A percentile compares a stretch with the other conserved stretches of the same genome.
Conservation (phyloP, 192 early-diverging fungal species). For the Coemansia sp. region DNA sequence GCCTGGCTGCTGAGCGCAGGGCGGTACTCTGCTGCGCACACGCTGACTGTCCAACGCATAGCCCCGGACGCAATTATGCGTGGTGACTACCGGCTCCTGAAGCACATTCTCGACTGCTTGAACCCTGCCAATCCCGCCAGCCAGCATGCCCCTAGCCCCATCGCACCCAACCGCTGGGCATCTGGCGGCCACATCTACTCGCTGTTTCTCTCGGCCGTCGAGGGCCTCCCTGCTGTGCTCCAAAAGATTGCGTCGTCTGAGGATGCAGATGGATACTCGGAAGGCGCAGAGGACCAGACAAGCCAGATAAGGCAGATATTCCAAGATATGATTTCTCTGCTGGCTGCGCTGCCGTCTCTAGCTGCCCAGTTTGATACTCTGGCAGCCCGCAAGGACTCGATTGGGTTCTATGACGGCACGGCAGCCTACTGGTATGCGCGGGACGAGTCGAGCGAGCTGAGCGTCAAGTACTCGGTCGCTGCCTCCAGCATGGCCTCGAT, state of each 20-base stretch:
- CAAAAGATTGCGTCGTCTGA: conserved; percentile 6
- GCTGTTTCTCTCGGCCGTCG: conserved; percentile 25
- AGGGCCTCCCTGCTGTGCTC: conserved; percentile 29
- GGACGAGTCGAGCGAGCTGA: conserved; percentile 16
- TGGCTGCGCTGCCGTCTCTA: conserved; percentile 25
- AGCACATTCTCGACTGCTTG: conserved; percentile 33
- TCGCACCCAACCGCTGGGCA: conserved; percentile 18
- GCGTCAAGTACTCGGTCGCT: conserved; percentile 38
- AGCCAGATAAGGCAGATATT: conserved; percentile 16
- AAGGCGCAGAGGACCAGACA: background rate
- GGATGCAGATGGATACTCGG: background rate
- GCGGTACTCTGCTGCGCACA: conserved; percentile 46
- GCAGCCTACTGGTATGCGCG: conserved; percentile 18
- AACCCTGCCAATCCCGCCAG: conserved; percentile 5
- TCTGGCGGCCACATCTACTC: conserved; percentile 32
- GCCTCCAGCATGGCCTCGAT: conserved; percentile 36
- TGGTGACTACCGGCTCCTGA: conserved; percentile 44
- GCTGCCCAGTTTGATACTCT: conserved; percentile 14
- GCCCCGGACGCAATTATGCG: conserved; percentile 56
- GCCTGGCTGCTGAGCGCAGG: conserved; percentile 47
- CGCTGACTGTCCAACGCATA: conserved; percentile 51
- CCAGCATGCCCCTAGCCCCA: background rate
- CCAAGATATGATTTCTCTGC: conserved; percentile 21
- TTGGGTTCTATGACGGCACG: conserved; percentile 24
- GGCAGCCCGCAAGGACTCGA: no score